Base-by-base conservation (phyloP, 176 grass and related monocot genomes). In the Rhynchospora pubera region DNA sequence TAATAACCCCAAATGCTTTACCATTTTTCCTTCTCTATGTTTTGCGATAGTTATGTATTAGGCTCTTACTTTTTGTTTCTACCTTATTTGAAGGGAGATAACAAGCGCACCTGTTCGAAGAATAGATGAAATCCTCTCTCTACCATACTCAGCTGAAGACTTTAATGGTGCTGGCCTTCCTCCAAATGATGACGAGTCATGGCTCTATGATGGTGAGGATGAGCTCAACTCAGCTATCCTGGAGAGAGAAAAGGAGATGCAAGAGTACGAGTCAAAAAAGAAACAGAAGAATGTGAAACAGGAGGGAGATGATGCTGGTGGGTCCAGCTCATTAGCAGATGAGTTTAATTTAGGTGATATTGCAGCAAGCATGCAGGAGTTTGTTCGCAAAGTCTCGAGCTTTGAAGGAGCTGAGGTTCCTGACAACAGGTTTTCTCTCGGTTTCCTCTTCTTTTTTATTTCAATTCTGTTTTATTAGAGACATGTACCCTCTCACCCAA, bases 381-480 rank as follows among this genome's bases (percentile, higher is more conserved):
- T 99, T 90, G 87, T 95, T 77, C 32, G 28, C 51, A 95, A 99
- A 85, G 85, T 93, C 63, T 99, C 96, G 9, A 95, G 89, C 69
- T 99, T 93, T 78, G 91, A 99, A 88, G 96, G 96, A 84, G 93
- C 92, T 9, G 93, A 99, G 85, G 83, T 93, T 91, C 96, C 93
- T 77, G 77, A 85, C 63, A 89, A 85, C 82, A 95, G 92, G 96
- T 99, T 85, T 68, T 48, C 48, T 15, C 42, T 65, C 34, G 80
- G 22, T 88, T 60, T 2, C 16, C 26, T 66, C 56, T 18, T 19
- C 7, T 5, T 50, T n/a, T 66, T 47, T 80, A 45, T 5, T 50
- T 70, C 23, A 14, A 21, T 18, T 8, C 34, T 69, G 16, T 44
- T n/a, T 69, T 39, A 69, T 16, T 70, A 64, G 10, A 30, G 22